phyloP scores from a whole-genome alignment of 495 filamentous ascomycete genomes.

The Hypoxylon rickii region DNA sequence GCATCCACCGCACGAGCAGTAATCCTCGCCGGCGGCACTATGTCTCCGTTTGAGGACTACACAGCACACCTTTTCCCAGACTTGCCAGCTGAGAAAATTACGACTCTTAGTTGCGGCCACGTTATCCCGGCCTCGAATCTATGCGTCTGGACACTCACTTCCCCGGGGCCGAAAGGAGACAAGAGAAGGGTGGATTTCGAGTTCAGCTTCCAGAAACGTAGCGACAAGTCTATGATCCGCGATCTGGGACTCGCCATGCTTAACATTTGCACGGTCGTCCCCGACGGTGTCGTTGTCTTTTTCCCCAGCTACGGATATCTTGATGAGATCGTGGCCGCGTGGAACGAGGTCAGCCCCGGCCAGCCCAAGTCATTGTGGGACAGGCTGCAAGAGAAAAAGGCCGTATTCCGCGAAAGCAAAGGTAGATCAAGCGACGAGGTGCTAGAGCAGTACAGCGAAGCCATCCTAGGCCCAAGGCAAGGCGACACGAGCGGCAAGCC shows the following conservation, averaged over 20 bases:
- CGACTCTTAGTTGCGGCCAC: constrained; percentile 89
- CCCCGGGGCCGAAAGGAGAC: constrained; percentile 41
- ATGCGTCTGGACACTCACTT: constrained; percentile 64
- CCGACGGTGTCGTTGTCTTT: constrained; percentile 93
- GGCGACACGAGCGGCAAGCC: neutral
- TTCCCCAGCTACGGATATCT: constrained; percentile 95
- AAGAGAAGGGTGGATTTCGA: constrained; percentile 69
- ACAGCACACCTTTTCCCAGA: constrained; percentile 82
- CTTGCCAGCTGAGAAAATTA: constrained; percentile 64
- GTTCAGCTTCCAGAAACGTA: constrained; percentile 82
- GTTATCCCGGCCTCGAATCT: constrained; percentile 86
- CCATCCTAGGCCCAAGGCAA: constrained; percentile 59
- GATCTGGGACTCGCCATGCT: constrained; percentile 76
- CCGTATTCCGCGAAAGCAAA: constrained; percentile 69
- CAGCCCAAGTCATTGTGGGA: constrained; percentile 54
- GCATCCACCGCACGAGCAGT: constrained; percentile 86
- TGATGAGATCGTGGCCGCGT: constrained; percentile 68
- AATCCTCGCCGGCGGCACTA: constrained; percentile 91
- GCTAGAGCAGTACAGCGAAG: constrained; percentile 70
- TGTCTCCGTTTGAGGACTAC: constrained; percentile 96
- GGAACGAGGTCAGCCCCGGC: constrained; percentile 54
- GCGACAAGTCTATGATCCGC: constrained; percentile 63
- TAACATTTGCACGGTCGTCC: constrained; percentile 72
- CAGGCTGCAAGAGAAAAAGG: constrained; percentile 63
- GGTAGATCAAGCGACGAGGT: constrained; percentile 64